Base-by-base conservation (phyloP, 306 rosid genomes). In the Fragaria ananassa region DNA sequence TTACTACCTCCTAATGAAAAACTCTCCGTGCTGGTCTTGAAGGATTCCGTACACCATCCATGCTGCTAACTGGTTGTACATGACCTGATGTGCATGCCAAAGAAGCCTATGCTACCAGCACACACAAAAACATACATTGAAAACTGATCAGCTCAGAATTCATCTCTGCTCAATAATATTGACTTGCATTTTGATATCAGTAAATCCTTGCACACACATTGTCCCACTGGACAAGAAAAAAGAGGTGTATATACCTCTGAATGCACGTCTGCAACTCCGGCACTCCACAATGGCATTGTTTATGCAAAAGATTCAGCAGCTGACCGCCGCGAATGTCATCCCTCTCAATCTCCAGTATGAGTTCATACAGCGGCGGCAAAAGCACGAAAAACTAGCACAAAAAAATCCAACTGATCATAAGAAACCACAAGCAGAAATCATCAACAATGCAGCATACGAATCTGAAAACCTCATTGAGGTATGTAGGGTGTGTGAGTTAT, bases 1-100 rank as follows among this genome's bases (percentile, higher is more conserved):
- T 51, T 7, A 35, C 80, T 86, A 92, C 97, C 97, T 90, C 82
- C 92, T 82, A 58, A 95, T 83, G 84, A 95, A 95, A 87, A 95
- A 92, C 73, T 95, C 99, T 68, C 90, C 91, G 57, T 92, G 88
- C 84, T 89, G 89, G 74, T 95, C 99, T 87, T 92, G 96, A 86
- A 90, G 99, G 62, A 89, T 87, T 78, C 97, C 99, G 77, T 92
- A 95, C 72, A 95, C 91, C 93, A 92, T 88, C 99, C 99, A 92
- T 4, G 99, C 86, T 46, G 97, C 97, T 58, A 95, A 96, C 86
- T 95, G 99, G 78, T 95, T 91, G 81, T 95, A 92, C 93, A 95
- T 83, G 69, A 92, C 93, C 87, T 92, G 99, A 87, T 95, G 93
- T 56, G 93, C 97, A 50, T 92, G 99, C 99, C 99, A 92, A 73